Evolutionary conservation across 2,329 filamentous ascomycete species (phyloP).

Genomic region (Arthroderma sp.): DNA sequence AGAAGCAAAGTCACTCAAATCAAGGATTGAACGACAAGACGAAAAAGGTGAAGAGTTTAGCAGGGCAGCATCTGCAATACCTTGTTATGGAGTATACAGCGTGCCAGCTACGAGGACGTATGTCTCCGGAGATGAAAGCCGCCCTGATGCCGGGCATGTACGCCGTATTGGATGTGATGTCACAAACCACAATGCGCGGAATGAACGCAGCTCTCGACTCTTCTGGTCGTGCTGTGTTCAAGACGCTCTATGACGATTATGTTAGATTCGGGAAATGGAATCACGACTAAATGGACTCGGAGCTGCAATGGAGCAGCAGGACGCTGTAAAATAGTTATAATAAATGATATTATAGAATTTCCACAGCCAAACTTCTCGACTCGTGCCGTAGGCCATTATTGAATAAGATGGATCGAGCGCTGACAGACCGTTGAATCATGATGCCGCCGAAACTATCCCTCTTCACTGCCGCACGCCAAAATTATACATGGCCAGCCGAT

Average conservation of each 20-base stretch:
- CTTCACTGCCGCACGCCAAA: no score
- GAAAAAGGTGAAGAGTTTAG: slow-evolving; percentile 44
- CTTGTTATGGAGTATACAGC: slow-evolving; percentile 45
- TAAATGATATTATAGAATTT: neutral
- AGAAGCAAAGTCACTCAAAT: slow-evolving; percentile 25
- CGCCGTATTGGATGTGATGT: slow-evolving; percentile 40
- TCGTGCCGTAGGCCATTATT: no score
- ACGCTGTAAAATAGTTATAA: neutral
- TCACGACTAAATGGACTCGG: slow-evolving; percentile 20
- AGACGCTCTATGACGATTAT: slow-evolving; percentile 41
- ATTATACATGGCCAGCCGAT: no score
- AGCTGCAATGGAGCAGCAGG: slow-evolving; percentile 42
- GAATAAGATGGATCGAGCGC: no score
- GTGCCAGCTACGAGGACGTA: slow-evolving; percentile 37
- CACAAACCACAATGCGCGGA: slow-evolving; percentile 35
- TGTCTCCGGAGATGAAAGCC: slow-evolving; percentile 41
- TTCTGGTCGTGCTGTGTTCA: slow-evolving; percentile 40
- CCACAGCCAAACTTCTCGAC: no score
- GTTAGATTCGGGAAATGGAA: slow-evolving; percentile 35
- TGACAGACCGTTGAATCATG: no score
- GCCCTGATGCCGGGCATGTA: slow-evolving; percentile 40
- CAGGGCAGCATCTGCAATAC: slow-evolving; percentile 45
- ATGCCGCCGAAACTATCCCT: no score
- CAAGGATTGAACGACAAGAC: slow-evolving; percentile 45
- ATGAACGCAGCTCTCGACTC: slow-evolving; percentile 41